Conservation (phyloP, 257 asterid genomes). For the Avicennia marina region DNA sequence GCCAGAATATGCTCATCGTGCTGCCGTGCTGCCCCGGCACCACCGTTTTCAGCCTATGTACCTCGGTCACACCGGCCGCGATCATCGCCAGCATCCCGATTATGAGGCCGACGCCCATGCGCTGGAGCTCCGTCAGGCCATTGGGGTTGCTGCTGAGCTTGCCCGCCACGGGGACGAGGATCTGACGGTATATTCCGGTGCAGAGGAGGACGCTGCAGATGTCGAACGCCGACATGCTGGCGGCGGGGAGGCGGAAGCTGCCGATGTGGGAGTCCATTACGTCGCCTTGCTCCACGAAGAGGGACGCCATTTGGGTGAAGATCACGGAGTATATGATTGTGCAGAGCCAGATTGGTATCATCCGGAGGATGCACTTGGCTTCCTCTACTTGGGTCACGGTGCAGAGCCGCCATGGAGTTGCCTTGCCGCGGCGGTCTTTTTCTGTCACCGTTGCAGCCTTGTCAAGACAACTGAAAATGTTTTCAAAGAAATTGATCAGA, state of each 20-base stretch:
- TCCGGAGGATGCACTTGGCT: constrained; percentile 25
- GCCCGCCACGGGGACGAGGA: constrained; percentile 16
- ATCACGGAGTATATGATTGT: constrained; percentile 29
- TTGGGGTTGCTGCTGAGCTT: constrained; percentile 7
- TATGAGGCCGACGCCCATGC: constrained; percentile 32
- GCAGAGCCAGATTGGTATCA: constrained; percentile 35
- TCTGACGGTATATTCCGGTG: constrained; percentile 10
- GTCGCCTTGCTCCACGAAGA: constrained; percentile 32
- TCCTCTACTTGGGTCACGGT: constrained; percentile 29
- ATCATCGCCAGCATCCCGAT: constrained; percentile 28
- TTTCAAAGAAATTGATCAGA: no score
- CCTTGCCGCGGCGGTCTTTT: background rate
- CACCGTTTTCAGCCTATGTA: constrained; percentile 9
- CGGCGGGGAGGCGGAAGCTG: constrained; percentile 27
- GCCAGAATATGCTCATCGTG: constrained; percentile 28
- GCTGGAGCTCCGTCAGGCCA: constrained; percentile 26
- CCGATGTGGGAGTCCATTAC: constrained; percentile 19
- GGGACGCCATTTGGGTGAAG: constrained; percentile 32
- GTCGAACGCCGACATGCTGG: constrained; percentile 30
- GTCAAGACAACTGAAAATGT: constrained; percentile 21
- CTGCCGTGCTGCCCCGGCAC: constrained; percentile 8
- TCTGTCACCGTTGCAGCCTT: constrained; percentile 17
- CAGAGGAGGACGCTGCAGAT: constrained; percentile 18
- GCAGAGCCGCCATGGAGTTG: constrained; percentile 26
- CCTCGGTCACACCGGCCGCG: constrained; percentile 24